Base-by-base conservation (phyloP, 1,284 basidiomycete species). In the Singerocomus rubriflavus region DNA sequence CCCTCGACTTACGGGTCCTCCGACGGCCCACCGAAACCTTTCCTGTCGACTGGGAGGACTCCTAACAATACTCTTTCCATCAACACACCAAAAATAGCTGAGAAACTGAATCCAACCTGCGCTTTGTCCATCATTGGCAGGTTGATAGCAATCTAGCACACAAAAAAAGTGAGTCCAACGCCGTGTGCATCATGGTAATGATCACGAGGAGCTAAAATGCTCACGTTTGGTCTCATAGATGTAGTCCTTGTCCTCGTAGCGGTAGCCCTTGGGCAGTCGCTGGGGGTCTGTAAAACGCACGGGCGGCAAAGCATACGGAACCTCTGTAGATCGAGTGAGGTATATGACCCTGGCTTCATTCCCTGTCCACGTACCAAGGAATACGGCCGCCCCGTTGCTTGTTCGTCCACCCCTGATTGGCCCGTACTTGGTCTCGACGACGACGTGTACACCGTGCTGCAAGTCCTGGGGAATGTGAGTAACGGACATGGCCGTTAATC, bases 291-390 rank as follows among this genome's bases (percentile, higher is more conserved):
- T 70, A 60, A 88, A 90, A 27, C 86, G 75, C 27, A 59, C 66
- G 0, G 84, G 84, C 36, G 81, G 78, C 21, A 84, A 65, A 2
- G 81, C 86, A 61, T 87, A 91, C 0, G 88, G 87, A 30, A 91
- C 72, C 70, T 91, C 86, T 89, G 52, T 17, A 8, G 26, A n/a
- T 26, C 30, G 12, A 44, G 16, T 39, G 3, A 49, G 21, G 11
- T 12, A 5, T 14, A 17, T 12, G 7, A 26, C 4, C 1, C 13
- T 27, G 30, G 27, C 5, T 4, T 2, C 44, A 32, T 32, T 21
- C 6, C 29, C 4, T 29, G n/a, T 4, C 21, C 27, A 53, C 70
- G 33, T 58, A 84, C 85, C 85, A 35, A 88, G 70, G 61, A 85
- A 87, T 14, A 78, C 78, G 10, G 73, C 78, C 29, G 81, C 73